Evolutionary conservation across 306 rosid genomes (phyloP), one percentile per base, ranked within the genome.

Genomic region (Corylus americana): DNA sequence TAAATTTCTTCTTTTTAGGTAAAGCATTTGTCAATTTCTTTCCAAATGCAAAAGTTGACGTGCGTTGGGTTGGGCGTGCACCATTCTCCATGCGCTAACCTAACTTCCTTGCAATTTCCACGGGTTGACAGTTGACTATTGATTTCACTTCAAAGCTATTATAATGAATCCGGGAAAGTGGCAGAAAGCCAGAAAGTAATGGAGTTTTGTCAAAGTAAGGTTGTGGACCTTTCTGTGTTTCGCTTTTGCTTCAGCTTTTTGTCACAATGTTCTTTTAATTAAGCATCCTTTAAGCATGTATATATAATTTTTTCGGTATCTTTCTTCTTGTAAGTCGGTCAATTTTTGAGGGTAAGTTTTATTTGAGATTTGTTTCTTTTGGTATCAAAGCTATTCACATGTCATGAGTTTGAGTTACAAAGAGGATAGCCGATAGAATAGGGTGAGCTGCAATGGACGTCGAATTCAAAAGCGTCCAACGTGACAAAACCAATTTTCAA

Each of bases 121-220:
- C 9, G 45, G 44, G 66, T 66, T 66, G 74, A 77, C 66, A 25
- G 66, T 66, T 66, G 74, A 77, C 66, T 77, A 4, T 1, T 11
- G 4, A 12, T 5, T 74, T 10, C 1, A 49, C 7, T 39, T 37
- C 16, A 20, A 17, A 74, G 63, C 17, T n/a, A 18, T 4, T 1
- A 35, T 10, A 7, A 55, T 10, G 35, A 39, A n/a, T 11, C 12
- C 13, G 2, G 42, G 42, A 71, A 71, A 50, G 59, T 50, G 7
- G 45, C 20, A 27, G 42, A 71, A 16, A 49, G 22, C 16, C 20
- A 27, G 42, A 71, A 16, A 49, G 22, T 29, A 71, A 51, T 47
- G 45, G 42, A 48, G 25, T 47, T 0, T 49, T 14, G 27, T 29
- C 2, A 8, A 55, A 27, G 18, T 27, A 18, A 47, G 39, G 62